phyloP scores from a whole-genome alignment of 192 early-diverging fungal species.

The Rhizophagus prolifer region DNA sequence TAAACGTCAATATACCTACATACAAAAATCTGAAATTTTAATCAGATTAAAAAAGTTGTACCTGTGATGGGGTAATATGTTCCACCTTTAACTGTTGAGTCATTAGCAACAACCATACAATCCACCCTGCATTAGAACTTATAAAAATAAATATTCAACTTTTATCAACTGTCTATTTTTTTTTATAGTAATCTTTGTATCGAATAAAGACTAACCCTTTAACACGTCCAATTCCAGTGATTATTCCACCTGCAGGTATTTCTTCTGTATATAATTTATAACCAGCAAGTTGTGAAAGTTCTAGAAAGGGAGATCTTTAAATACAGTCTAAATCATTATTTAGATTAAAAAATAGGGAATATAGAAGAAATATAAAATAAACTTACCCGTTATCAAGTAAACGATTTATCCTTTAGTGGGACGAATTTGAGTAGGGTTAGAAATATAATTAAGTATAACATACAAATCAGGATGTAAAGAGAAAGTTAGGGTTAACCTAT shows the following conservation, averaged over 20 bases:
- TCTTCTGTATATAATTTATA: conserved; percentile 84
- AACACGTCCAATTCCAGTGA: conserved; percentile 95
- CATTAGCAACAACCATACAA: conserved; percentile 97
- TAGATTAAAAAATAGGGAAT: conserved; percentile 4
- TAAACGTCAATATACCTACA: not conserved
- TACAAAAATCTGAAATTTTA: not conserved
- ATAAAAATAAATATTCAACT: conserved; percentile 26
- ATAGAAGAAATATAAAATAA: not conserved
- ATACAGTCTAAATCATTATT: not conserved
- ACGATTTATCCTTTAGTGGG: conserved; percentile 58
- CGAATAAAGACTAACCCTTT: conserved; percentile 59
- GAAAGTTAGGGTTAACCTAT: conserved; percentile 54
- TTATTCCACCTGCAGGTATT: conserved; percentile 84
- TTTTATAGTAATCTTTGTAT: too few species aligned
- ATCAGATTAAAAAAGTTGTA: conserved; percentile 25
- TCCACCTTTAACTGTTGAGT: conserved; percentile 97
- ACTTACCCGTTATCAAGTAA: conserved; percentile 73
- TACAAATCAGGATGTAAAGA: not conserved
- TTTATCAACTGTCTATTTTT: not conserved
- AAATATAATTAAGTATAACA: conserved; percentile 8
- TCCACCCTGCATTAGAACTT: conserved; percentile 58
- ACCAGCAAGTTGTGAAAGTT: conserved; percentile 92
- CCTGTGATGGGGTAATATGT: conserved; percentile 91
- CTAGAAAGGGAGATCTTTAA: conserved; percentile 85
- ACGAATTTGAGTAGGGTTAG: not conserved